These are phyloP conservation scores for Cyberlindnera mississippiensis DNA, from an alignment of 805 yeast species.

Conservation along the genomic window DNA sequence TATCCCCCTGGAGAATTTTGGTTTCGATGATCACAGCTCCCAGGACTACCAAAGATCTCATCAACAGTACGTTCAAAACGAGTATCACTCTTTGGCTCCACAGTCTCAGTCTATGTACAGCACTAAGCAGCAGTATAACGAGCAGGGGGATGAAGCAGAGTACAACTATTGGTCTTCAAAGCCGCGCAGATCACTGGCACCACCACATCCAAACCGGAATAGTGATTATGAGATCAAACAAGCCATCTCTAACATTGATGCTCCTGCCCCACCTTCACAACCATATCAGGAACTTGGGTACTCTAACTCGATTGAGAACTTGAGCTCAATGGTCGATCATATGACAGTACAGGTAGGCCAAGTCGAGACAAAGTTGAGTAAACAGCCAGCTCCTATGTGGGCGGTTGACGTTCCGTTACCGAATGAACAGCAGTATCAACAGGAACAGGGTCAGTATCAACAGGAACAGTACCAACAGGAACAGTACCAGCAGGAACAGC, in stretches of 20 bases:
- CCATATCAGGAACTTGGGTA: slow-evolving; percentile 2
- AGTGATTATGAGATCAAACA: slow-evolving; percentile 9
- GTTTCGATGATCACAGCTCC: slow-evolving; percentile 6
- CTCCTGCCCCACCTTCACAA: slow-evolving; percentile 1
- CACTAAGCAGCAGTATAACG: neutral
- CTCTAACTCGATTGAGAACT: slow-evolving; percentile 26
- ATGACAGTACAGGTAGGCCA: slow-evolving; percentile 26
- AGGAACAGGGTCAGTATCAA: neutral
- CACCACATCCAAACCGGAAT: slow-evolving; percentile 4
- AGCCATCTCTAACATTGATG: neutral
- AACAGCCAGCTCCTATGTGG: slow-evolving; percentile 9
- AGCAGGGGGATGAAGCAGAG: slow-evolving; percentile 1
- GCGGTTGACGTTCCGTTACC: slow-evolving; percentile 18
- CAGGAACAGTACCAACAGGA: slow-evolving; percentile 2
- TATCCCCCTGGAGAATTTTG: slow-evolving; percentile 25
- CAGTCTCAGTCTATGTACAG: slow-evolving; percentile 5
- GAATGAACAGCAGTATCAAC: neutral
- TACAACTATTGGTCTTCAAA: slow-evolving; percentile 19
- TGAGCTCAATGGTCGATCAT: slow-evolving; percentile 35
- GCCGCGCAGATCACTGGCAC: slow-evolving; percentile 7
- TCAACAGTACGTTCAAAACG: neutral
- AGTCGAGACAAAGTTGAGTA: slow-evolving; percentile 21
- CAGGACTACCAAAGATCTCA: neutral
- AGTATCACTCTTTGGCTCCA: slow-evolving; percentile 16
- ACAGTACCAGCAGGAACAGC: neutral